Conservation (phyloP, 192 early-diverging fungal genomes). For the Polychytrium aggregatum region DNA sequence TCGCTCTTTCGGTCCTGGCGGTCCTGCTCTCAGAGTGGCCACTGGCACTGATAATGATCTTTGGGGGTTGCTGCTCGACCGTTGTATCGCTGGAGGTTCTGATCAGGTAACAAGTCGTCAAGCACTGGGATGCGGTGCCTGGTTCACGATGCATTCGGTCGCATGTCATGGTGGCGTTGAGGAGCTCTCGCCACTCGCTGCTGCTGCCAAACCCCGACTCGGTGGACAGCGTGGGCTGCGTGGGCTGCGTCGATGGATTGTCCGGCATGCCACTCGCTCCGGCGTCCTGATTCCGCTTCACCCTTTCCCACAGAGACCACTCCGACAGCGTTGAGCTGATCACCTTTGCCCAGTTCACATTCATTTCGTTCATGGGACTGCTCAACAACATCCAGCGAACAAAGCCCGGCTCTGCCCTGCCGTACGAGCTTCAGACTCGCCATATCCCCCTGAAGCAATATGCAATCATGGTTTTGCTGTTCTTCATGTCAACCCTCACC, state of each 20-base stretch:
- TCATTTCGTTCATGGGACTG: conserved; percentile 63
- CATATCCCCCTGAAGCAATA: conserved; percentile 61
- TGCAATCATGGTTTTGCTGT: conserved; percentile 64
- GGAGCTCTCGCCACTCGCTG: too few species aligned
- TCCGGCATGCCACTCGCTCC: conserved; percentile 10
- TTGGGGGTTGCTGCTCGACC: conserved; percentile 77
- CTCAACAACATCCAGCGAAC: conserved; percentile 40
- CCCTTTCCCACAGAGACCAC: conserved; percentile 14
- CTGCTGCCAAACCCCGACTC: too few species aligned
- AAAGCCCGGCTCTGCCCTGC: not conserved
- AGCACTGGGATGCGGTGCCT: not conserved
- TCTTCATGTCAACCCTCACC: conserved; percentile 65
- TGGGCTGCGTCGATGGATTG: conserved; percentile 36
- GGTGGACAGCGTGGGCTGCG: too few species aligned
- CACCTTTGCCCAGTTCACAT: conserved; percentile 71
- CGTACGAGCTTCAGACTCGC: conserved; percentile 14
- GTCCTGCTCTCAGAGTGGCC: conserved; percentile 16
- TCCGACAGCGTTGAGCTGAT: conserved; percentile 63
- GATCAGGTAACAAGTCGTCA: too few species aligned
- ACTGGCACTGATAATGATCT: conserved; percentile 51
- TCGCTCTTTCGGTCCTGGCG: too few species aligned
- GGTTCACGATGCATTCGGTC: too few species aligned
- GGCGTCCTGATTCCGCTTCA: not conserved
- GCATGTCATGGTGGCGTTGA: too few species aligned
- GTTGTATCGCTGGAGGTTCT: conserved; percentile 72